Evolutionary conservation across 352 stramenopile species (phyloP).

Genomic region (Phytophthora melonis): DNA sequence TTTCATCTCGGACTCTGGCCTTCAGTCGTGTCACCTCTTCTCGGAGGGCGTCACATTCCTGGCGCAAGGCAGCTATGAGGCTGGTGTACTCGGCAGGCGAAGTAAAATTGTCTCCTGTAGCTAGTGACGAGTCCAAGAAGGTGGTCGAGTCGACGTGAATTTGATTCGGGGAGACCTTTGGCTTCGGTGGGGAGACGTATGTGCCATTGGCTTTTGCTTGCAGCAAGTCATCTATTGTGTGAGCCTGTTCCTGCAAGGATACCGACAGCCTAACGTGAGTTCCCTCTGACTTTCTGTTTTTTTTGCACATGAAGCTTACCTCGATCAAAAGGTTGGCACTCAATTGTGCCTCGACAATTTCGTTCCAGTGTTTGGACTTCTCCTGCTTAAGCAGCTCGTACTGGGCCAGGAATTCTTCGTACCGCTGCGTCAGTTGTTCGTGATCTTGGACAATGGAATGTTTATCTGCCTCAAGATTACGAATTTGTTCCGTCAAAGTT

Average conservation of each 20-base stretch:
- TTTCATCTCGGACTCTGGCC: slow-evolving; percentile 32
- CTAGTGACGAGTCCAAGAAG: slow-evolving; percentile 4
- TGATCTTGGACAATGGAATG: slow-evolving; percentile 49
- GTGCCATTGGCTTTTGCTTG: slow-evolving; percentile 50
- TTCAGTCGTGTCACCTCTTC: slow-evolving; percentile 36
- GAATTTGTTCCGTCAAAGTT: slow-evolving; percentile 39
- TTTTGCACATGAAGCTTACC: slow-evolving; percentile 33
- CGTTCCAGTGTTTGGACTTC: slow-evolving; percentile 75
- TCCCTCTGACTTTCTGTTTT: not conserved
- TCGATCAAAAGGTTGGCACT: slow-evolving; percentile 83
- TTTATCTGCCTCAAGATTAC: slow-evolving; percentile 51
- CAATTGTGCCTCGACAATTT: slow-evolving; percentile 75
- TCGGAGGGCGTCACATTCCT: slow-evolving; percentile 31
- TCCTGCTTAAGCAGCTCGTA: slow-evolving; percentile 67
- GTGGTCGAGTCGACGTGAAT: slow-evolving; percentile 11
- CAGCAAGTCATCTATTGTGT: slow-evolving; percentile 81
- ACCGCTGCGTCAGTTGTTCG: slow-evolving; percentile 47
- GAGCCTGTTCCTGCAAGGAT: slow-evolving; percentile 62
- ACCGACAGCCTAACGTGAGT: slow-evolving; percentile 2
- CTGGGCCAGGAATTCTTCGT: slow-evolving; percentile 56
- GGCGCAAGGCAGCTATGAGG: slow-evolving; percentile 25
- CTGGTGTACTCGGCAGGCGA: slow-evolving; percentile 19
- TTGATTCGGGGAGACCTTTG: slow-evolving; percentile 13
- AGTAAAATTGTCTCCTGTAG: not conserved
- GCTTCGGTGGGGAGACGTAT: slow-evolving; percentile 50